Evolutionary conservation across 176 grass and related monocot species (phyloP).

Genomic region (Carex littledalei): DNA sequence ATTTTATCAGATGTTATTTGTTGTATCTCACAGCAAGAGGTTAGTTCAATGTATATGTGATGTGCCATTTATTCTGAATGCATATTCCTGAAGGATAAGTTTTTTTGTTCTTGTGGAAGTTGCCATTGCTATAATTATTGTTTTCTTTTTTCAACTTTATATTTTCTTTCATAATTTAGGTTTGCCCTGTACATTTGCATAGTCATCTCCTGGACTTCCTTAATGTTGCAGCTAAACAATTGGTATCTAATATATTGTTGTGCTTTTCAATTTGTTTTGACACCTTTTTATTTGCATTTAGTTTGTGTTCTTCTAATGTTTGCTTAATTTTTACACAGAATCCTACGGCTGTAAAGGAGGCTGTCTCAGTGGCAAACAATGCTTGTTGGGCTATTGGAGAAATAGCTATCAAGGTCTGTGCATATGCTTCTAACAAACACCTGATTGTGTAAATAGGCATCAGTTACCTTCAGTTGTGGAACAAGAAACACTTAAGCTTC

Average conservation of each 20-base stretch:
- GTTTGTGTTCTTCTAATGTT: slow-evolving; percentile 1
- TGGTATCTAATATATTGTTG: slow-evolving; percentile 38
- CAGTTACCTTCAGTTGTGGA: neutral
- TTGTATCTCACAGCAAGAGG: neutral
- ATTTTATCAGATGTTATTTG: neutral
- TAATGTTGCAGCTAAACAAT: slow-evolving; percentile 82
- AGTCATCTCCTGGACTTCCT: slow-evolving; percentile 76
- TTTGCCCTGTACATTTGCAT: slow-evolving; percentile 88
- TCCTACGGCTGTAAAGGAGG: slow-evolving; percentile 66
- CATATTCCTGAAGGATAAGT: neutral
- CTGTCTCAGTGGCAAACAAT: slow-evolving; percentile 91
- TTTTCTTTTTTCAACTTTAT: slow-evolving; percentile 6
- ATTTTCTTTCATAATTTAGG: slow-evolving; percentile 34
- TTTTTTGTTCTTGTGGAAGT: neutral
- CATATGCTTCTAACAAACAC: slow-evolving; percentile 1
- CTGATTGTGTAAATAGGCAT: neutral
- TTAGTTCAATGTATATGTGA: neutral
- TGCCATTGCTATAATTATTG: neutral
- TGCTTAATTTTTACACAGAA: slow-evolving; percentile 40
- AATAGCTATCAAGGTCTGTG: slow-evolving; percentile 80
- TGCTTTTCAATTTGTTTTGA: neutral
- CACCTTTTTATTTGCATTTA: neutral
- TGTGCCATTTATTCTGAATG: neutral
- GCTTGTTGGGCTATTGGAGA: slow-evolving; percentile 99
- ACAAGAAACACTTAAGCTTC: neutral